These are phyloP conservation scores for Mucuna pruriens DNA, from an alignment of 306 rosid species.

Conservation along the genomic window DNA sequence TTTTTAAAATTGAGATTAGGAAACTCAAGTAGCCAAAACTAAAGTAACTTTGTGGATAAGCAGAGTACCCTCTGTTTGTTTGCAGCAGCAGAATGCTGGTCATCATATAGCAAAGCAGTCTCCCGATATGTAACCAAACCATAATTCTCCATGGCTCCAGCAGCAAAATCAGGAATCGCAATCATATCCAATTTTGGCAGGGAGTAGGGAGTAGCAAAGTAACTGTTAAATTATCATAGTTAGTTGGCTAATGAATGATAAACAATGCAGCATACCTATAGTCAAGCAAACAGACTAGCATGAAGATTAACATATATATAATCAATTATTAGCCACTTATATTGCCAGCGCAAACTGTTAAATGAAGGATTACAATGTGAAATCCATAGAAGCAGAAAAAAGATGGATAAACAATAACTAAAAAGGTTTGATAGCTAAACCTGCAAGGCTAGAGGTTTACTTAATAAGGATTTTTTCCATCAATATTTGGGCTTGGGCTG, in stretches of 20 bases:
- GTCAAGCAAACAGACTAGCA: constrained; percentile 22
- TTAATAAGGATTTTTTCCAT: neutral
- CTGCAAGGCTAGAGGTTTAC: neutral
- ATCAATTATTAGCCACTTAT: constrained; percentile 9
- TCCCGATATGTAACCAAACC: constrained; percentile 94
- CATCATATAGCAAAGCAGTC: constrained; percentile 93
- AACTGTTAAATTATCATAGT: constrained; percentile 58
- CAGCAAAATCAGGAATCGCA: constrained; percentile 97
- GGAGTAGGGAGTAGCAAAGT: constrained; percentile 84
- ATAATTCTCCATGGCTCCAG: constrained; percentile 99
- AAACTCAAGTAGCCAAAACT: constrained; percentile 26
- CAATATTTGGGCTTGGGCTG: neutral
- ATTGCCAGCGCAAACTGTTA: neutral
- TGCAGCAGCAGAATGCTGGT: constrained; percentile 84
- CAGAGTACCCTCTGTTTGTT: constrained; percentile 83
- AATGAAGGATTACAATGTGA: constrained; percentile 10
- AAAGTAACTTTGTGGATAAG: constrained; percentile 34
- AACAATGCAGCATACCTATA: constrained; percentile 33
- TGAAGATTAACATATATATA: constrained; percentile 17
- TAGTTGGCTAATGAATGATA: constrained; percentile 31
- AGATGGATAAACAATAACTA: neutral
- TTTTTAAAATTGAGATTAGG: constrained; percentile 25
- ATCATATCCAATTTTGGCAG: constrained; percentile 95
- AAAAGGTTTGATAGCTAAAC: neutral
- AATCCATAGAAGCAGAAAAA: neutral